phyloP scores from a whole-genome alignment of 2,329 filamentous ascomycete genomes.

The Xylaria sp. region DNA sequence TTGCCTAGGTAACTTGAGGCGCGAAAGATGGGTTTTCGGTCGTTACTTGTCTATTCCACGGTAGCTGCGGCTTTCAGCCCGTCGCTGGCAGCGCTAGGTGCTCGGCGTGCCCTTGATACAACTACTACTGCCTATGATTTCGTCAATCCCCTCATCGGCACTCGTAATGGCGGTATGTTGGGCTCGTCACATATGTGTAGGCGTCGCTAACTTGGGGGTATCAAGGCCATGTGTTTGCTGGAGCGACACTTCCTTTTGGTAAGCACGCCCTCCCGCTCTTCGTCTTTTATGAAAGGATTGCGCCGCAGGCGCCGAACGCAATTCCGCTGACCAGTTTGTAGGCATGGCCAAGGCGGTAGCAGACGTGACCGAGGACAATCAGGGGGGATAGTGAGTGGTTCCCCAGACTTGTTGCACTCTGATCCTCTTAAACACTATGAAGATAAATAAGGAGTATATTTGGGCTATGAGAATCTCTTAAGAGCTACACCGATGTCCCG shows the following conservation, averaged over 20 bases:
- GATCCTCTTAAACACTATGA: not conserved
- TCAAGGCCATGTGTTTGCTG: constrained; percentile 46
- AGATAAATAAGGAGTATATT: not conserved
- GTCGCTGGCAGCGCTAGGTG: constrained; percentile 17
- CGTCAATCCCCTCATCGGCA: constrained; percentile 44
- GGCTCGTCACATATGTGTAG: not conserved
- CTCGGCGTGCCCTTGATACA: constrained; percentile 19
- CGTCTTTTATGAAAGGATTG: not conserved
- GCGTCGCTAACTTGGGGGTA: constrained; percentile 21
- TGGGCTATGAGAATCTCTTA: not conserved
- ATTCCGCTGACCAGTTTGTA: constrained; percentile 20
- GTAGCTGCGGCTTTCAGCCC: constrained; percentile 15
- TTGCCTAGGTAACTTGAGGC: not conserved
- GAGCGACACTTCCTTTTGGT: constrained; percentile 43
- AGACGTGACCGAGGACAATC: constrained; percentile 42
- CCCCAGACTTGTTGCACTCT: not conserved
- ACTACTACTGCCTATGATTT: constrained; percentile 36
- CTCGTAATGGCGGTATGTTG: constrained; percentile 41
- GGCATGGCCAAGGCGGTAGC: constrained; percentile 45
- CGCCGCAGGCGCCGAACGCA: not conserved
- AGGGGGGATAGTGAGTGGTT: constrained; percentile 39
- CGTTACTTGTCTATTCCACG: constrained; percentile 12
- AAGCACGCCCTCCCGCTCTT: constrained; percentile 1
- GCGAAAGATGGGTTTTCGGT: constrained; percentile 23
- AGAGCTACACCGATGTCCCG: not conserved